phyloP scores from a whole-genome alignment of 2,329 filamentous ascomycete species.

The Nemania diffusa region DNA sequence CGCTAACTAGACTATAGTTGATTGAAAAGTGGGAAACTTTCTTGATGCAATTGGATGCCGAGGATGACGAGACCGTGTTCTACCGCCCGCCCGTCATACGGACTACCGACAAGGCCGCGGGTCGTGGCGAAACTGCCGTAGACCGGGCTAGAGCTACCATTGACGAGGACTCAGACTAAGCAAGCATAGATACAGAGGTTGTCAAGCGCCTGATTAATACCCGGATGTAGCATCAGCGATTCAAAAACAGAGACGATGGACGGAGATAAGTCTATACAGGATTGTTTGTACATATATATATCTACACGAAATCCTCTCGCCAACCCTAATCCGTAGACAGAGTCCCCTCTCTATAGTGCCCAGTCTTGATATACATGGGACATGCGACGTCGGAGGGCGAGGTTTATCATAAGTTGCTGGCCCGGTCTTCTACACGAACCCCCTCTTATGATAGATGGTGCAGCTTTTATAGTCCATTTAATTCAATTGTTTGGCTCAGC shows the following conservation, averaged over 20 bases:
- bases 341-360: background rate
- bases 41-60: constrained; percentile 92
- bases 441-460: constrained; percentile 3
- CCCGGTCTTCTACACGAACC: constrained; percentile 10
- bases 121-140: constrained; percentile 66
- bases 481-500: background rate
- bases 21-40: constrained; percentile 98
- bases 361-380: constrained; percentile 24
- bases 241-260: constrained; percentile 12
- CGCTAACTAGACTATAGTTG: constrained; percentile 53
- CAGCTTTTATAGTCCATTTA: background rate
- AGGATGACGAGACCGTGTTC: constrained; percentile 81
- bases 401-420: constrained; percentile 9
- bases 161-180: constrained; percentile 69
- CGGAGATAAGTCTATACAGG: constrained; percentile 43
- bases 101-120: constrained; percentile 57
- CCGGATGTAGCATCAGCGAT: constrained; percentile 6
- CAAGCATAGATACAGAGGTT: constrained; percentile 19
- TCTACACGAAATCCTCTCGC: constrained; percentile 30
- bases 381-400: background rate
- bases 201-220: constrained; percentile 14
- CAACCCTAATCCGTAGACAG: constrained; percentile 5
- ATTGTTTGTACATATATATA: constrained; percentile 49
- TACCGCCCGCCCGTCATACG: constrained; percentile 72
- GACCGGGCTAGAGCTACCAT: constrained; percentile 68